Base-by-base conservation (phyloP, 805 yeast genomes). In the Lipomyces sp. region DNA sequence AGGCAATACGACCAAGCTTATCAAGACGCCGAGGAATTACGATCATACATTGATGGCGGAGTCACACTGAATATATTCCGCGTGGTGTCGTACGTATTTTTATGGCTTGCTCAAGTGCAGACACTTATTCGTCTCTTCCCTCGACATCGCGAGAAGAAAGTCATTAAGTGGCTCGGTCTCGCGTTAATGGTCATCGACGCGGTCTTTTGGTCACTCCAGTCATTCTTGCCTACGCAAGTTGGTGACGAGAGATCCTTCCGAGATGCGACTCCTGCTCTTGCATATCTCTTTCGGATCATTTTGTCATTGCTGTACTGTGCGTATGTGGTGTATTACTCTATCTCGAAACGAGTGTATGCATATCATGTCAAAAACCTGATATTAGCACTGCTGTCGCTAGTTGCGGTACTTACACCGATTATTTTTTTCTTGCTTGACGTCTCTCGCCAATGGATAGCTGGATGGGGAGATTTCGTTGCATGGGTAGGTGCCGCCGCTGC, bases 51-150 rank as follows among this genome's bases (percentile, higher is more conserved):
- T 8, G 80, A 81, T 60, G 77, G 76, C 45, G 77, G 80, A 3
- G 68, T 76, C 2, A 72, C 76, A 13, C 81, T 79, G 66, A 75
- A 81, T 32, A 74, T 83, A 3, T 76, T 83, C 11, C 74, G 80
- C 55, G 74, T 81, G 1, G 50, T 88, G 3, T 74, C 83, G 8
- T 81, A 80, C 64, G 60, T 82, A 0, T 73, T 85, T n/a, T 78
- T 83, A 5, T 82, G 82, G 77, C 67, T 82, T n/a, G 86, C 87
- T 0, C 86, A 86, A 81, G 72, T 84, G 4, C 88, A 87, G 72
- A 80, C 87, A 8, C 76, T 82, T 15, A 67, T 81, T 34, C 62
- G 80, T n/a, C 70, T 78, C 51, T 83, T 80, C 67, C 77, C 74
- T 71, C 58, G 79, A 71, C 72, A 77, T 67, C 53, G 75, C 71